These are phyloP conservation scores for Suaeda aralocaspica DNA, from an alignment of 148 eudicot species.

Conservation along the genomic window DNA sequence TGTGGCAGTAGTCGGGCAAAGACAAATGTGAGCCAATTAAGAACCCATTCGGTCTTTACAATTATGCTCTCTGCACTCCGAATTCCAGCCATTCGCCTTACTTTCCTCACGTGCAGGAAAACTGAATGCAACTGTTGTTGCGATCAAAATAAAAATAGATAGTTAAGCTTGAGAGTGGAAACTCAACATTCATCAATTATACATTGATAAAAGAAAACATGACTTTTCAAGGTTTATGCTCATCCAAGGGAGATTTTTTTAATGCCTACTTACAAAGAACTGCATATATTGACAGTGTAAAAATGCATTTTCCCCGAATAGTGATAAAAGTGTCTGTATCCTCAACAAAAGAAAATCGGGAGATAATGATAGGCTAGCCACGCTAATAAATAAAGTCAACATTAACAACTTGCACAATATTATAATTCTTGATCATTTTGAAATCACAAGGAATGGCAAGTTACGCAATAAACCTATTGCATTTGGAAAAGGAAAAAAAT, in stretches of 20 bases:
- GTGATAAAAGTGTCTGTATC: too few species aligned
- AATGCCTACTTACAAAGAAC: too few species aligned
- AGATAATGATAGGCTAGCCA: too few species aligned
- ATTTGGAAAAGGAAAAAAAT: not conserved
- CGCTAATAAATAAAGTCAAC: too few species aligned
- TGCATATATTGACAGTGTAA: too few species aligned
- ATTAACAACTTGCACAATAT: too few species aligned
- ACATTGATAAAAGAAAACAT: not conserved
- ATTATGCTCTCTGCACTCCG: slow-evolving; percentile 48
- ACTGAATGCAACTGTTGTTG: slow-evolving; percentile 61
- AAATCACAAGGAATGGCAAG: too few species aligned
- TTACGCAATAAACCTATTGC: not conserved
- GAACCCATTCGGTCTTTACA: slow-evolving; percentile 78
- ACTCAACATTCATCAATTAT: not conserved
- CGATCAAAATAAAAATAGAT: not conserved
- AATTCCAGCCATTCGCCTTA: slow-evolving; percentile 76
- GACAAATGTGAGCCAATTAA: slow-evolving; percentile 66
- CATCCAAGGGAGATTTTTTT: not conserved
- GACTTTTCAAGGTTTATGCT: not conserved
- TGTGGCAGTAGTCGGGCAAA: slow-evolving; percentile 63
- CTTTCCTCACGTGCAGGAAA: slow-evolving; percentile 72
- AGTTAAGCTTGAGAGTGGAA: not conserved
- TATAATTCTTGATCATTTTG: too few species aligned
- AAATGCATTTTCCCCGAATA: too few species aligned
- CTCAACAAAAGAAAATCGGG: too few species aligned